Evolutionary conservation across 768 basidiomycete genomes (phyloP).

Genomic region (Collybia nuda): DNA sequence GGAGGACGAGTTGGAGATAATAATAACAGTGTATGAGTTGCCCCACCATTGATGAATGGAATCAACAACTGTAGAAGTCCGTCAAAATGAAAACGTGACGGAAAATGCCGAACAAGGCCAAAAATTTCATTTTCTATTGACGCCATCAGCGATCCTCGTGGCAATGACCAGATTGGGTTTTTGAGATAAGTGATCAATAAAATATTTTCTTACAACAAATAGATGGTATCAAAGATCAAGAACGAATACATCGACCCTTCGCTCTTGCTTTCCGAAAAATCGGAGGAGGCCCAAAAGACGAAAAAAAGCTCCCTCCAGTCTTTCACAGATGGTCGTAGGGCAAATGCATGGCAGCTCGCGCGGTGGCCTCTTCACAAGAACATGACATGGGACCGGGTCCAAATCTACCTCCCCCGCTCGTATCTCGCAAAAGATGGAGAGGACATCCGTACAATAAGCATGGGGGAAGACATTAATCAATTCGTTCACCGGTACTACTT

Average conservation of each 20-base stretch:
- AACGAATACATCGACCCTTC: conserved; percentile 8
- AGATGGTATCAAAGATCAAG: too few species aligned
- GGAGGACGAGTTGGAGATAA: too few species aligned
- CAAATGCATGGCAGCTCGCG: conserved; percentile 37
- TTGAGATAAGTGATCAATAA: too few species aligned
- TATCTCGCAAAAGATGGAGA: conserved; percentile 34
- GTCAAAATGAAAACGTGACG: too few species aligned
- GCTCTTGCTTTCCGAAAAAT: conserved; percentile 15
- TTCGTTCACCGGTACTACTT: conserved; percentile 28
- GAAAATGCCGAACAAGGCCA: too few species aligned
- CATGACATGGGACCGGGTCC: conserved; percentile 24
- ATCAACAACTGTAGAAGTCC: too few species aligned
- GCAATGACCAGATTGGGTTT: too few species aligned
- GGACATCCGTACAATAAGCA: conserved; percentile 27
- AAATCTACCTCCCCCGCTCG: conserved; percentile 38
- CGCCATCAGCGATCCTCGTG: too few species aligned
- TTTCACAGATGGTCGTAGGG: conserved; percentile 27
- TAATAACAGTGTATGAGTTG: too few species aligned
- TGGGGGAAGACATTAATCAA: conserved; percentile 37
- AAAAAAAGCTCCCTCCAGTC: conserved; percentile 26
- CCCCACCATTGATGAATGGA: too few species aligned
- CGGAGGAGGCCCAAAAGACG: conserved; percentile 17
- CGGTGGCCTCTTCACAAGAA: conserved; percentile 38
- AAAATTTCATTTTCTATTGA: too few species aligned
- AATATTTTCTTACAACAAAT: too few species aligned